Base-by-base conservation (phyloP, 2,329 filamentous ascomycete genomes). In the Neophaeococcomyces aloes region DNA sequence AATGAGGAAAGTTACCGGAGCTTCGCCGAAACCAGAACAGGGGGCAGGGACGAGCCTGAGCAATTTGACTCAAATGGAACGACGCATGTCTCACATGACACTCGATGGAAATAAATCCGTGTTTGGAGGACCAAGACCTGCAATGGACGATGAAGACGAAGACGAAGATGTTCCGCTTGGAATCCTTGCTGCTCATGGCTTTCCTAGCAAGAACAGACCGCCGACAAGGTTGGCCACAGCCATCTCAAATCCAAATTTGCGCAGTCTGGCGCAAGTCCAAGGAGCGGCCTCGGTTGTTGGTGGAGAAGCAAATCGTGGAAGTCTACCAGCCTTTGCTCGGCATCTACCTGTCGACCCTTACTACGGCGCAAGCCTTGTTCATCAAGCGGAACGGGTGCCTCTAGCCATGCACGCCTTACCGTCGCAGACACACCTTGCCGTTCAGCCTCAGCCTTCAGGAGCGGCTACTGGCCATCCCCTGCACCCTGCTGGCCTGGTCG, bases 1-100 rank as follows among this genome's bases (percentile, higher is more conserved):
- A 63, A 94, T 94, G 87, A 94, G 89, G 83, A 94, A 94, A 65
- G 83, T 91, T 23, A 93, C 86, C 1, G 87, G 87, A 37, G 85
- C 89, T 54, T 64, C 67, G 32, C 61, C 71, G 2, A 75, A 76
- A 3, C 78, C 81, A 1, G 79, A 79, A 49, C 60, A 83, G 15
- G 41, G 49, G 23, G 38, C 52, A 2, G 46, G 38, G 27, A 42
- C 19, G 6, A 45, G 38, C 29, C 27, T 49, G 18, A 38, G 45
- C 35, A 34, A 38, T 7, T 15, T n/a, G n/a, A n/a, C n/a, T n/a
- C n/a, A 61, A 50, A 17, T 25, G 17, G 34, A 44, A 7, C 52
- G 53, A 40, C 61, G 60, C 14, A 54, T 61, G 14, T 61, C 64
- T 7, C 59, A 61, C 14, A 48, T 62, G 33, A 57, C 49, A 3